Evolutionary conservation across 1,139 yeast species (phyloP), one percentile per base, ranked within the genome.

Genomic region (Magnusiomyces suaveolens): DNA sequence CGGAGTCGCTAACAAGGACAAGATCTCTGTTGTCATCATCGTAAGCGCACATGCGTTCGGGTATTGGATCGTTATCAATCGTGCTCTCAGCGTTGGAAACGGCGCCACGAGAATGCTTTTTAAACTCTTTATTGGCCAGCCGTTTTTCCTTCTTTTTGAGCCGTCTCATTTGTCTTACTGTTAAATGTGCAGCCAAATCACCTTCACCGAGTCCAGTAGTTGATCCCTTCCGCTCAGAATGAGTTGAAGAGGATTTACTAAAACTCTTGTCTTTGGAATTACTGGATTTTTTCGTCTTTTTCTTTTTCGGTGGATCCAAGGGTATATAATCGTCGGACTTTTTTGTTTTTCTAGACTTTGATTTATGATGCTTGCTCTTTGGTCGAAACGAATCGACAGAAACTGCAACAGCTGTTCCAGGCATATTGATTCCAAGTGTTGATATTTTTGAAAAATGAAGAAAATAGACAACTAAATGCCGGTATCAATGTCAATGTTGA

Each of bases 1-100:
- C 48, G 6, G 38, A 46, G 18, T 57, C 64, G 12, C 54, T 50
- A 29, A 46, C 25, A 3, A 46, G n/a, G 29, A 46, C 18, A 14
- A 46, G 26, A 25, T 46, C 48, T 18, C 36, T 32, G 8, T 46
- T 46, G 16, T 41, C 44, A 41, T 41, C 44, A 21, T 41, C 44
- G 16, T 20, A 41, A 20, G 3, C 25, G 20, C 23, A 20, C 44
- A 41, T 41, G 8, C 18, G 44, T 16, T 41, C 44, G 4, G 44
- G 44, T 41, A 41, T 41, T n/a, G 23, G 25, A 4, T 41, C 44
- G 6, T 41, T n/a, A 16, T 36, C 18, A 23, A 18, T 20, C 3
- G 14, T n/a, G 39, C n/a, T 29, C 3, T 18, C 38, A 4, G 4
- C 6, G 2, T 32, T 20, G 6, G 41, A 20, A 8, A 8, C 8